Evolutionary conservation across 2,329 filamentous ascomycete genomes (phyloP), one percentile per base, ranked within the genome.

Genomic region (Apiospora malaysiana): DNA sequence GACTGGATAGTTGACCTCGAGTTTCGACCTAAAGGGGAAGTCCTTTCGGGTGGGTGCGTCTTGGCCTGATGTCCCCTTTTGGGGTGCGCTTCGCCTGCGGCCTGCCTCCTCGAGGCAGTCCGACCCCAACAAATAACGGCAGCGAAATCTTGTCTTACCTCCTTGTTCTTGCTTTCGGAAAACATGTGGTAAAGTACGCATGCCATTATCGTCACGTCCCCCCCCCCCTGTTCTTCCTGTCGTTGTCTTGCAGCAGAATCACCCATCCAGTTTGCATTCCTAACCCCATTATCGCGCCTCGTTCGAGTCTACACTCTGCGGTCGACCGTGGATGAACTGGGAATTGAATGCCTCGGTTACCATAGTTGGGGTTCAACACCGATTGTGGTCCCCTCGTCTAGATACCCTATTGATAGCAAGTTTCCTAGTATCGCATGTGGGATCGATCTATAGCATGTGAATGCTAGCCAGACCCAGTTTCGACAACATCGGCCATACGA

Each of bases 21-120:
- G 9, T 63, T 40, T 14, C 32, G 10, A 37, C 27, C 56, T 32
- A 63, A 40, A 63, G 7, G 10, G 56, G 56, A 40, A 47, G 27
- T 43, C 40, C 45, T 47, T 18, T 69, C 69, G 47, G 66, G 46
- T 46, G 63, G 63, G 45, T 70, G 65, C 69, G 65, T 70, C 10
- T 56, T 43, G 23, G 56, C 40, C 27, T 45, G 46, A 49, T 46
- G 32, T 59, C 43, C 40, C 18, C 49, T 66, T 27, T 67, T 12
- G 51, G 63, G 67, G 40, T 47, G 46, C 68, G 59, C 63, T 27
- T 63, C 63, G 45, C 47, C 70, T 71, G 70, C 70, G 56, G 43
- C 70, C 25, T 59, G 12, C 70, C 70, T 59, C 70, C 70, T 59
- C 59, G 46, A 70, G 32, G n/a, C 67, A 8, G 16, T 46, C 43